Base-by-base conservation (phyloP, 1,139 yeast genomes). In the Scheffersomyces insectosa region DNA sequence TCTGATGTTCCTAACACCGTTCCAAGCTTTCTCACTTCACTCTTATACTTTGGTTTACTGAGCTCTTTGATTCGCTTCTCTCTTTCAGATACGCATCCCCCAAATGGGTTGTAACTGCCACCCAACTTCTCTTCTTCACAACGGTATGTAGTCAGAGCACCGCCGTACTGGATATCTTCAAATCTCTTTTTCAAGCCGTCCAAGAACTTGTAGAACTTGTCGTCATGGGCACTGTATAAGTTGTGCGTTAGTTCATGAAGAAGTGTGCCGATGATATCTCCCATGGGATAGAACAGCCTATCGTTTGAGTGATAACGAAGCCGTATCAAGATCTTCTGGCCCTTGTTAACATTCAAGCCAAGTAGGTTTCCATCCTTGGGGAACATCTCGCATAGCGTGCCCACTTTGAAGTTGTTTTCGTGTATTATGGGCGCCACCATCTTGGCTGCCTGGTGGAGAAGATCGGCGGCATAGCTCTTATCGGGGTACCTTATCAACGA, bases 171-270 rank as follows among this genome's bases (percentile, higher is more conserved):
- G 30, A 83, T 62, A 16, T 72, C 73, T 56, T 83, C 82, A 57
- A 78, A 85, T 47, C 86, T 79, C 2, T 65, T 68, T 47, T 77
- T 78, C 42, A 88, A 68, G 45, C 78, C 80, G 43, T 86, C 91
- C 53, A 89, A 62, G 42, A 77, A 76, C 41, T 68, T 69, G 58
- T 88, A 88, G 59, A 93, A 93, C 48, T 66, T 67, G 14, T 70
- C 79, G 64, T 93, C 86, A 59, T 93, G 99, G 0, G 95, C 85
- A 0, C 97, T 97, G 55, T 70, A 70, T 27, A 75, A 59, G 60
- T 89, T 91, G 59, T 93, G 99, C 2, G 90, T 80, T 37, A 93
- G 69, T 60, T 93, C 99, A 62, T 93, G 99, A 9, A 93, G 69
- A 80, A 90, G 79, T 0, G 97, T 89, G 0, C 91, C 96, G 12